Evolutionary conservation across 2,329 filamentous ascomycete genomes (phyloP).

Genomic region (Aspergillus fructus): DNA sequence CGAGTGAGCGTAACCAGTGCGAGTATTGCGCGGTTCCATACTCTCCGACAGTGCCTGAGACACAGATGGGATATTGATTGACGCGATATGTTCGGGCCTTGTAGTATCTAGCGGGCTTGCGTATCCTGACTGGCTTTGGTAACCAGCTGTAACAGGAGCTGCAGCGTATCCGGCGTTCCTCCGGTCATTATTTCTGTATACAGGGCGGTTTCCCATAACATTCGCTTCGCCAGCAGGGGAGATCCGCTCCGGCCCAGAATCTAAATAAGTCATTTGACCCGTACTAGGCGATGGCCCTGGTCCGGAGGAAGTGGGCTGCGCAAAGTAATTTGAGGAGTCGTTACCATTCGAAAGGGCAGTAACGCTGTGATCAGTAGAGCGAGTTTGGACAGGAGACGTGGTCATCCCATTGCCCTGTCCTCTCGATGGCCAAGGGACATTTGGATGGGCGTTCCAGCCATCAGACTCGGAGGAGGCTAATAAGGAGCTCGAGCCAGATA

Average conservation of each 20-base stretch:
- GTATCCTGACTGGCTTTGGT: slow-evolving; percentile 32
- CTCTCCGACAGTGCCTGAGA: slow-evolving; percentile 30
- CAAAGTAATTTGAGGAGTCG: slow-evolving; percentile 49
- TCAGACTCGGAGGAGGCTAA: slow-evolving; percentile 69
- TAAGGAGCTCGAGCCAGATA: slow-evolving; percentile 69
- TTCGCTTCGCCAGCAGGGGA: slow-evolving; percentile 36
- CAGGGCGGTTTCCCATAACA: slow-evolving; percentile 29
- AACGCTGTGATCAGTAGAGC: slow-evolving; percentile 47
- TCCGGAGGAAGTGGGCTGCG: slow-evolving; percentile 44
- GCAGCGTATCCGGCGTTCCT: slow-evolving; percentile 33
- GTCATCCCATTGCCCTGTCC: slow-evolving; percentile 48
- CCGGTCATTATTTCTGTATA: slow-evolving; percentile 36
- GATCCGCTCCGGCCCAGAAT: slow-evolving; percentile 31
- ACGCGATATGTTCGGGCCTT: slow-evolving; percentile 30
- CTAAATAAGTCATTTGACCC: slow-evolving; percentile 35
- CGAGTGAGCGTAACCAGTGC: slow-evolving; percentile 32
- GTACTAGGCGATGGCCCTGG: slow-evolving; percentile 37
- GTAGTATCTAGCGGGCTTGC: slow-evolving; percentile 27
- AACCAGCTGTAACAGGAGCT: slow-evolving; percentile 30
- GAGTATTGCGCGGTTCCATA: slow-evolving; percentile 25
- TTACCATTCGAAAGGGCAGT: slow-evolving; percentile 43
- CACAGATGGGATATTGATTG: slow-evolving; percentile 30
- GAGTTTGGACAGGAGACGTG: slow-evolving; percentile 59
- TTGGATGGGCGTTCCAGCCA: slow-evolving; percentile 55
- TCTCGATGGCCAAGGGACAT: slow-evolving; percentile 59